Percentiles rank a stretch among this genome's conserved stretches.
Conservation (phyloP, 345 rosid species). For the Euclidium syriacum region DNA sequence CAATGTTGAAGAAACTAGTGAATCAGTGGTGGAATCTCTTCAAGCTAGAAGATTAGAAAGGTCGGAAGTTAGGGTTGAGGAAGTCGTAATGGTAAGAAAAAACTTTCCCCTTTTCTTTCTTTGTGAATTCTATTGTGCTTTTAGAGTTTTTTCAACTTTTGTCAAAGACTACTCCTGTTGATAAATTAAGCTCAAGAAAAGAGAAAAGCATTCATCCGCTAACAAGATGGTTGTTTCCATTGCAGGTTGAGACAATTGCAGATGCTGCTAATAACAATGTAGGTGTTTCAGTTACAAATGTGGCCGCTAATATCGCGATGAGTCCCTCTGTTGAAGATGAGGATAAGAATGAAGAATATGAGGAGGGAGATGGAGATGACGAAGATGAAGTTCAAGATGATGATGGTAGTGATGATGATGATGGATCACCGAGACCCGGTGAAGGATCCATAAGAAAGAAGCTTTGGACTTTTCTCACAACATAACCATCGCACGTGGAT, state of each 20-base stretch:
- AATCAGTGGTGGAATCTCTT: slow-evolving; percentile 32
- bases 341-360: slow-evolving; percentile 30
- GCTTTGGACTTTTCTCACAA: slow-evolving; percentile 77
- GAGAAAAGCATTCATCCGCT: neutral
- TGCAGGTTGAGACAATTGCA: slow-evolving; percentile 39
- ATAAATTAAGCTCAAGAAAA: neutral
- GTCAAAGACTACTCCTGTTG: neutral
- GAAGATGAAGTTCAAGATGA: slow-evolving; percentile 18
- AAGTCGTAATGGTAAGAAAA: slow-evolving; percentile 41
- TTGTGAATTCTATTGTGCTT: neutral
- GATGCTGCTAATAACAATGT: slow-evolving; percentile 29
- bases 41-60: slow-evolving; percentile 35
- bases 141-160: neutral
- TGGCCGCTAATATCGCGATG: slow-evolving; percentile 32
- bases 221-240: slow-evolving; percentile 6
- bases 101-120: slow-evolving; percentile 2
- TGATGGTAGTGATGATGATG: slow-evolving; percentile 34
- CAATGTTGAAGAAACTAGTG: slow-evolving; percentile 33
- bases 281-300: slow-evolving; percentile 29
- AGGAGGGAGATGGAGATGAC: slow-evolving; percentile 24
- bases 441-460: slow-evolving; percentile 65
- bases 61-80: slow-evolving; percentile 35
- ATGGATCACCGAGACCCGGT: slow-evolving; percentile 46
- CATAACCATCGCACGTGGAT: slow-evolving; percentile 36
- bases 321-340: slow-evolving; percentile 40